These are phyloP conservation scores for Porcisia deanei DNA, from an alignment of 208 protist species.

Conservation along the genomic window DNA sequence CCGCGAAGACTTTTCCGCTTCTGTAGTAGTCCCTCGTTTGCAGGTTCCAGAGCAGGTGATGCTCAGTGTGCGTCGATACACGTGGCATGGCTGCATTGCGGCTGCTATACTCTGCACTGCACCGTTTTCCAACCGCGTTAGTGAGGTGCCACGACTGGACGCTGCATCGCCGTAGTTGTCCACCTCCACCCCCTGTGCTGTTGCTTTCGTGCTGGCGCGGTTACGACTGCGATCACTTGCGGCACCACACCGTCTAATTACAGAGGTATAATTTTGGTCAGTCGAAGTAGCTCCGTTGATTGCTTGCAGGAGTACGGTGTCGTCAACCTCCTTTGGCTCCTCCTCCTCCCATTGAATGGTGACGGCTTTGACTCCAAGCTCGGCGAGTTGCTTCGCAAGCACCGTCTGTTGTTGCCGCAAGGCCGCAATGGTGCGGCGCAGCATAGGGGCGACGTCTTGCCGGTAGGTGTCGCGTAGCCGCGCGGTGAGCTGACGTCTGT, in stretches of 20 bases:
- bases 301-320: conserved; percentile 12
- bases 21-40: background rate
- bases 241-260: background rate
- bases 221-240: background rate
- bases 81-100: conserved; percentile 2
- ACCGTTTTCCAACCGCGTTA: conserved; percentile 3
- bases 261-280: conserved; percentile 2
- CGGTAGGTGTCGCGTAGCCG: conserved; percentile 35
- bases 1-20: background rate
- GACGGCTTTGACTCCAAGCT: conserved; percentile 36
- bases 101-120: background rate
- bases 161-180: conserved; percentile 4
- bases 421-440: conserved; percentile 17
- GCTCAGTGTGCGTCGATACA: conserved; percentile 26
- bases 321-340: conserved; percentile 7
- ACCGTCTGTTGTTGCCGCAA: conserved; percentile 26
- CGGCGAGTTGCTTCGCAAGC: conserved; percentile 32
- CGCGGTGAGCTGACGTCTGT: conserved; percentile 15
- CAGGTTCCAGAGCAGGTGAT: conserved; percentile 8
- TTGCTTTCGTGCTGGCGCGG: background rate
- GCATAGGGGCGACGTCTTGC: conserved; percentile 26
- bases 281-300: conserved; percentile 18
- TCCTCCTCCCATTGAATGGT: conserved; percentile 42
- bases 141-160: background rate
- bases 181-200: background rate